Evolutionary conservation across 179 eudicot genomes (phyloP).

Genomic region (Silene coronaria): DNA sequence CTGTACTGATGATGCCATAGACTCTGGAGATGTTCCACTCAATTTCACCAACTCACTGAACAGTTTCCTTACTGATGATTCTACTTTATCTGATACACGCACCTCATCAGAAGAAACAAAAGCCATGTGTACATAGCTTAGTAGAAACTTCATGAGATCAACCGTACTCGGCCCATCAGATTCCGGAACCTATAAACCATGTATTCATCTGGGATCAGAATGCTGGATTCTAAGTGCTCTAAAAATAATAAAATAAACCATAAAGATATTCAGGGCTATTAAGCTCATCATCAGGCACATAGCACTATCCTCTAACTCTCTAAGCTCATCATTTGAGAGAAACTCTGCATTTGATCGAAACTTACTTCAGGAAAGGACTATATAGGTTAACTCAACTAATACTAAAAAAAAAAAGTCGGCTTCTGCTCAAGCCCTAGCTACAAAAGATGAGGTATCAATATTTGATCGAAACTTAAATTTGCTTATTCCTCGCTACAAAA

Average conservation of each 20-base stretch:
- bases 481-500: not conserved
- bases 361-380: not conserved
- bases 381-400: not conserved
- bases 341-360: not conserved
- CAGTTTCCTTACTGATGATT: conserved; percentile 61
- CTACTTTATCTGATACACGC: conserved; percentile 35
- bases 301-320: not conserved
- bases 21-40: conserved; percentile 23
- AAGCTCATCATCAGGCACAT: not conserved
- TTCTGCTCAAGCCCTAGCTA: not conserved
- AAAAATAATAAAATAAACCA: not conserved
- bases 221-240: not conserved
- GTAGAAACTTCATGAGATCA: conserved; percentile 71
- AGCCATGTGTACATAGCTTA: conserved; percentile 72
- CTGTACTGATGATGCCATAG: conserved; percentile 27
- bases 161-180: conserved; percentile 49
- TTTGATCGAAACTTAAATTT: not conserved
- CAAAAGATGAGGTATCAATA: not conserved
- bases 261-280: too few relatives aligned
- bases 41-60: conserved; percentile 44
- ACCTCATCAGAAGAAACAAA: conserved; percentile 36
- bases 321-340: not conserved
- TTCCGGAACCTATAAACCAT: conserved; percentile 39
- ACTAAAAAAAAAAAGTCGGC: not conserved
- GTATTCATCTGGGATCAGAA: conserved; percentile 14